phyloP scores from a whole-genome alignment of 768 basidiomycete species.

The Panaeolus papilionaceus region DNA sequence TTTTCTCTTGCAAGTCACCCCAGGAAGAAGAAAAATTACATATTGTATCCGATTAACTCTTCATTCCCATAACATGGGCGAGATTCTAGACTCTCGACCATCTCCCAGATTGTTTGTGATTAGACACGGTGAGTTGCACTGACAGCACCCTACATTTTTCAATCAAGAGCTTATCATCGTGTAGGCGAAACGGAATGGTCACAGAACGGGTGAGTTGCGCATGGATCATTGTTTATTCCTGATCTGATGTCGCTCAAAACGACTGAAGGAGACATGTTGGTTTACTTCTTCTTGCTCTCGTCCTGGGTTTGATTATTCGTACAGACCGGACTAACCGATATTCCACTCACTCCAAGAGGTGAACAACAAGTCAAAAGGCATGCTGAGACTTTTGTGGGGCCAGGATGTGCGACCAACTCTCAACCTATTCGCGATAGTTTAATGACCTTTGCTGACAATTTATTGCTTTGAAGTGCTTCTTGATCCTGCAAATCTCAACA shows the following conservation, averaged over 20 bases:
- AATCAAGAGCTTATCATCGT: background rate
- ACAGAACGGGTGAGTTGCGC: conserved; percentile 67
- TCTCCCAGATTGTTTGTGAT: conserved; percentile 82
- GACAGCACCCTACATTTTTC: too few species aligned
- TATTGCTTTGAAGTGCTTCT: conserved; percentile 59
- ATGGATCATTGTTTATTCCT: background rate
- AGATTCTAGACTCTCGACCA: conserved; percentile 40
- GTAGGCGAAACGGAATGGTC: conserved; percentile 96
- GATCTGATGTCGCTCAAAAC: background rate
- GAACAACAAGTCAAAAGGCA: conserved; percentile 71
- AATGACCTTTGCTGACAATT: background rate
- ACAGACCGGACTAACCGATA: conserved; percentile 88
- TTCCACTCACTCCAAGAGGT: conserved; percentile 83
- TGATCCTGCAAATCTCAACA: conserved; percentile 79
- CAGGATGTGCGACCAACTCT: conserved; percentile 63
- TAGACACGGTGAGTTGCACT: conserved; percentile 64
- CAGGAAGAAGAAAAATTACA: too few species aligned
- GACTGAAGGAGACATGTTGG: conserved; percentile 65
- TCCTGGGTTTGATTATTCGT: background rate
- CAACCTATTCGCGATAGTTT: background rate
- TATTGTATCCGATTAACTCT: background rate
- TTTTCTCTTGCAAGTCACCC: too few species aligned
- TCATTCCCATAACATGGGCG: conserved; percentile 30
- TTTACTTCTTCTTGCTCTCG: conserved; percentile 17
- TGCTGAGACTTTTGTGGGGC: conserved; percentile 73